Base-by-base conservation (phyloP, 2,329 filamentous ascomycete genomes). In the Phialophora expanda region DNA sequence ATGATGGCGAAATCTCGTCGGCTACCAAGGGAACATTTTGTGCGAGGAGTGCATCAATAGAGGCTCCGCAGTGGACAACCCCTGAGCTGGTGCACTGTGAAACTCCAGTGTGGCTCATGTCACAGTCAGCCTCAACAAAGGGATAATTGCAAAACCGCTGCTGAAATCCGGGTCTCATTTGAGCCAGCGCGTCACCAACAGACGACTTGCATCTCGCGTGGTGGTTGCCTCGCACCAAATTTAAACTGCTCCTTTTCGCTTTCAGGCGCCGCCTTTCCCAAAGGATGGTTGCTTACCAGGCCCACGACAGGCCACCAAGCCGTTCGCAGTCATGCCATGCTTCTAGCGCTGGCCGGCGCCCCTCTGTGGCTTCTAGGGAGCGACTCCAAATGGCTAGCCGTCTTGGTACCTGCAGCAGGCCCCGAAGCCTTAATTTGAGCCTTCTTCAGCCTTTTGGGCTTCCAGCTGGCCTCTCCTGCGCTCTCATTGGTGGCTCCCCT, bases 361-460 rank as follows among this genome's bases (percentile, higher is more conserved):
- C 46, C 58, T 61, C 46, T 38, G 58, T 65, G 63, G 57, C 54
- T 62, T 48, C 38, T 20, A 32, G 20, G 28, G 34, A n/a, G 9
- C 44, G 30, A 28, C 30, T 53, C 58, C 56, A 20, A 67, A 54
- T 65, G 66, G 62, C 58, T 51, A 14, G 22, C n/a, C 6, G 61
- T 8, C 30, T 24, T 58, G 62, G 65, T 67, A 67, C 61, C 65
- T 67, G 62, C 61, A 46, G 56, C 53, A 54, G 64, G 12, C 58
- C 30, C 66, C 62, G 66, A 60, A 62, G 66, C 66, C 61, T 67
- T 67, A 67, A 67, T 67, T 62, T 67, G 59, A 67, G 59, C 66
- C 59, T 62, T 26, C 44, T 17, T 32, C 48, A 62, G 58, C 46
- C 53, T 57, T 48, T 56, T 12, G 56, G 24, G 32, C 30, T 2